These are phyloP conservation scores for Aegilops speltoides DNA, from an alignment of 176 grass and related monocot species.

Conservation along the genomic window DNA sequence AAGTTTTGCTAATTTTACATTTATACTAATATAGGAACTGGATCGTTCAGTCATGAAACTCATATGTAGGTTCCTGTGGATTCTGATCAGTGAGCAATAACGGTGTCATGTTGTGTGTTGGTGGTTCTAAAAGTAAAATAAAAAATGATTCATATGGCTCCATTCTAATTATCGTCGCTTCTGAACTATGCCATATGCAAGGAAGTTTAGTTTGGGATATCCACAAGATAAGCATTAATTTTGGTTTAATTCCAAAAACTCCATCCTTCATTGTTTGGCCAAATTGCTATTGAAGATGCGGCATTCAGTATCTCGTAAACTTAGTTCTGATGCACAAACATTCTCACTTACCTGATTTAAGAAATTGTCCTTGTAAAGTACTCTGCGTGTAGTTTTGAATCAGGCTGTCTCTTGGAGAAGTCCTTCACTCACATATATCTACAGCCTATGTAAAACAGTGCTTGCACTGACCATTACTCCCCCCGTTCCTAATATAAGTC, in stretches of 20 bases:
- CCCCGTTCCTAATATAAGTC: too few relatives aligned
- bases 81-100: neutral
- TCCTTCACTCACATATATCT: neutral
- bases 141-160: neutral
- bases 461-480: too few relatives aligned
- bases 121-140: conserved; percentile 11
- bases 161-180: conserved; percentile 5
- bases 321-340: neutral
- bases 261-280: conserved; percentile 10
- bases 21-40: neutral
- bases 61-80: neutral
- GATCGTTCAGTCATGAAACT: neutral
- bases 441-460: neutral
- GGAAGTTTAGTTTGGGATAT: neutral
- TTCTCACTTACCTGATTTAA: neutral
- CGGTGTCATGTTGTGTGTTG: neutral
- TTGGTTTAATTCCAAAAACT: neutral
- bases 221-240: neutral
- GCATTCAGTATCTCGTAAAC: neutral
- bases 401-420: conserved; percentile 10
- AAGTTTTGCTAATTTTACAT: conserved; percentile 7
- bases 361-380: conserved; percentile 5
- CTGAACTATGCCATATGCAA: neutral
- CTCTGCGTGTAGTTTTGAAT: neutral
- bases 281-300: neutral